These are phyloP conservation scores for Magnusiomyces tetraspermus DNA, from an alignment of 1,139 yeast species.

Conservation along the genomic window DNA sequence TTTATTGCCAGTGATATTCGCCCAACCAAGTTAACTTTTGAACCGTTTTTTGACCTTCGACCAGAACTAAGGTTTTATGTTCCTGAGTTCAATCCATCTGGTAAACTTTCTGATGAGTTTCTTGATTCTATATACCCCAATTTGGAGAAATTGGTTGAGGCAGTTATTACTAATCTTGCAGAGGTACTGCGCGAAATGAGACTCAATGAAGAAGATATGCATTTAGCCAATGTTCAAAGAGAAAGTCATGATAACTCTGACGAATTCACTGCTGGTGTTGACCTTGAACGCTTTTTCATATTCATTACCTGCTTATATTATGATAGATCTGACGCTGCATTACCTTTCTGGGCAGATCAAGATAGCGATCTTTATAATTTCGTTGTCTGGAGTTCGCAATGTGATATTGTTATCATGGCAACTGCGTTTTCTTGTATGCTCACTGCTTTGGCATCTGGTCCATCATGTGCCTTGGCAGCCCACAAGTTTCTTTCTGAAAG, in stretches of 20 bases:
- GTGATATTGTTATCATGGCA: constrained; percentile 74
- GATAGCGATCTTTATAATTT: constrained; percentile 63
- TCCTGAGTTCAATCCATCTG: constrained; percentile 18
- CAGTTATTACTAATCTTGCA: constrained; percentile 64
- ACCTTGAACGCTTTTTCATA: constrained; percentile 77
- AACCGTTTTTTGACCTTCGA: constrained; percentile 46
- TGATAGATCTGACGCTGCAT: constrained; percentile 49
- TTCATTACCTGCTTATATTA: constrained; percentile 64
- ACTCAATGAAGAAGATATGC: constrained; percentile 77
- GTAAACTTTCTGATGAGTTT: constrained; percentile 19
- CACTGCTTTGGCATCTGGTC: constrained; percentile 63
- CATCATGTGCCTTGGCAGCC: constrained; percentile 42
- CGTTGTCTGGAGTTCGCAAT: constrained; percentile 76
- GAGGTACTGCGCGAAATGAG: constrained; percentile 70
- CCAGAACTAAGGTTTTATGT: constrained; percentile 51
- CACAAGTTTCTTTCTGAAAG: constrained; percentile 29
- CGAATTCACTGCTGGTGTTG: constrained; percentile 42
- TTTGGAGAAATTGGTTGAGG: constrained; percentile 41
- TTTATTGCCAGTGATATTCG: constrained; percentile 63
- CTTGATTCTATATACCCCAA: constrained; percentile 16
- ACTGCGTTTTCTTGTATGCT: constrained; percentile 75
- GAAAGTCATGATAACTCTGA: constrained; percentile 17
- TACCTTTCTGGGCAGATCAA: constrained; percentile 64
- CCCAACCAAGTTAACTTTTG: constrained; percentile 29
- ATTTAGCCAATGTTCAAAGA: constrained; percentile 39